Base-by-base conservation (phyloP, 306 rosid species). In the Hippophae tibetana region DNA sequence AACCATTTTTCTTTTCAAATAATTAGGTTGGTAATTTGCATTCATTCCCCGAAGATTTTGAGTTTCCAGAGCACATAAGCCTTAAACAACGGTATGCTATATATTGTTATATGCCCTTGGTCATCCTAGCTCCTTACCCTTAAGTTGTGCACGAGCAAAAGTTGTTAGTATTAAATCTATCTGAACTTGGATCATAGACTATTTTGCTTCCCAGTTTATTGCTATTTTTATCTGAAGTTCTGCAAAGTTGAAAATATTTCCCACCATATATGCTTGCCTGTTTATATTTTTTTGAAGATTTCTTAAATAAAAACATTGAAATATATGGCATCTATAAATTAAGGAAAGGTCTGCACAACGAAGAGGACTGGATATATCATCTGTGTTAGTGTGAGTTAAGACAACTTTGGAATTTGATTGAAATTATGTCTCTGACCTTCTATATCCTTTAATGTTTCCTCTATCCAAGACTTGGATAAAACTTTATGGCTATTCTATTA, bases 21-120 rank as follows among this genome's bases (percentile, higher is more conserved):
- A 10, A 58, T 43, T 54, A 92, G 99, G 99, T 92, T 66, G 95
- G 94, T 14, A 88, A 92, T 67, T 63, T 92, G 69, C 96, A 84
- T 75, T 86, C 89, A 49, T 80, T 88, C 65, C 97, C 97, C 3
- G 88, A 78, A 69, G 86, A 72, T 62, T 92, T 88, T 63, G 69
- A 75, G 62, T 92, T 92, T 61, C 99, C 99, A 6, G 77, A 75
- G 63, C 85, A 84, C 60, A 70, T 84, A 46, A 86, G 85, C 67
- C 97, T 88, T 69, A 72, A 81, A 72, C 99, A 92, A 72, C 82
- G 90, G 99, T 92, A 78, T 27, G 78, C 0, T 48, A 52, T 54
- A 31, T 31, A 31, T 66, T 57, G 27, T 41, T 47, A 13, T 18
- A 38, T 41, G 46, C 6, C 55, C 62, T 54, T 56, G 9, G 10